phyloP scores from a whole-genome alignment of 176 grass and related monocot genomes.

The Typha latifolia region DNA sequence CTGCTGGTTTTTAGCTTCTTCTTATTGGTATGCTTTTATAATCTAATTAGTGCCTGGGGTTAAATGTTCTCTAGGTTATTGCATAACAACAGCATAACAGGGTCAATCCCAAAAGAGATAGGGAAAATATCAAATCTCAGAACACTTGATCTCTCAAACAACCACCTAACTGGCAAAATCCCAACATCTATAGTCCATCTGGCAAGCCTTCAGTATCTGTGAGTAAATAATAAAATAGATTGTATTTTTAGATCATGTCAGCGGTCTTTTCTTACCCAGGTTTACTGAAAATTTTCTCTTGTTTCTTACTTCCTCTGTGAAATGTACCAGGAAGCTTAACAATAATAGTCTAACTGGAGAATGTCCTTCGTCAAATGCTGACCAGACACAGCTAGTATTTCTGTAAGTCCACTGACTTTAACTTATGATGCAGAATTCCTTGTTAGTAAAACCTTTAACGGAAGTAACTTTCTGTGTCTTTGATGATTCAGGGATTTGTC shows the following conservation, averaged over 20 bases:
- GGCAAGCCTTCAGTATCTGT: conserved; percentile 77
- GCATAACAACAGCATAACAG: conserved; percentile 82
- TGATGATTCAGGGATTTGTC: conserved; percentile 66
- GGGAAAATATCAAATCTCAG: conserved; percentile 61
- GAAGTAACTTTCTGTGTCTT: background rate
- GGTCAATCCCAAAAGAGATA: conserved; percentile 56
- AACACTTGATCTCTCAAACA: conserved; percentile 87
- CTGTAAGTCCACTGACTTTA: conserved; percentile 45
- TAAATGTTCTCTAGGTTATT: conserved; percentile 37
- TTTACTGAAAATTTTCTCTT: too few species aligned
- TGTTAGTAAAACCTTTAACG: background rate
- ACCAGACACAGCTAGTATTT: conserved; percentile 58
- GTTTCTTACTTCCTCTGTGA: conserved; percentile 10
- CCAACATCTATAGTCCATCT: conserved; percentile 60
- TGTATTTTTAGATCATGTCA: background rate
- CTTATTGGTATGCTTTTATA: background rate
- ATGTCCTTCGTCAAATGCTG: conserved; percentile 51
- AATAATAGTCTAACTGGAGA: conserved; percentile 77
- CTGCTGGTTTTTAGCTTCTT: background rate
- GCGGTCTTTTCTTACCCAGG: background rate
- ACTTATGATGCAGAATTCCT: background rate
- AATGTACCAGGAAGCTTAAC: conserved; percentile 70
- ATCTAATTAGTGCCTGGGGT: background rate
- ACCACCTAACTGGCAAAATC: conserved; percentile 49
- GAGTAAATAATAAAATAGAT: conserved; percentile 25